Conservation (phyloP, 805 yeast species). For the Yamadazyma olivae region DNA sequence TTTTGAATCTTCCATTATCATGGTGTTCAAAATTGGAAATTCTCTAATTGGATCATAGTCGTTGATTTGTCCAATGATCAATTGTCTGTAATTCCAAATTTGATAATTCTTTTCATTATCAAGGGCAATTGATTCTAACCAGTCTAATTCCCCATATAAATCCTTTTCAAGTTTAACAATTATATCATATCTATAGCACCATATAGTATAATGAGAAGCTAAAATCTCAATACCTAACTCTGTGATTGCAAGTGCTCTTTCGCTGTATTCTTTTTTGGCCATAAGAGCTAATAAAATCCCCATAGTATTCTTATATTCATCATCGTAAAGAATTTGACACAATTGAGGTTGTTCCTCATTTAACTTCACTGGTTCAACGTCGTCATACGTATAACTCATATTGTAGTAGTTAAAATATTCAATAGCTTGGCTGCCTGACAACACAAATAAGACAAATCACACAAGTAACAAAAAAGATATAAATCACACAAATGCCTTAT, state of each 20-base stretch:
- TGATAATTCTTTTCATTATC: constrained; percentile 89
- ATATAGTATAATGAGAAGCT: constrained; percentile 90
- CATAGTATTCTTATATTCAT: constrained; percentile 63
- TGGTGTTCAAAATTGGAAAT: constrained; percentile 57
- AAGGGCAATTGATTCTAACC: constrained; percentile 76
- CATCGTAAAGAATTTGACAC: constrained; percentile 68
- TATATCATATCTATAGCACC: constrained; percentile 69
- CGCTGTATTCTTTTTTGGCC: constrained; percentile 57
- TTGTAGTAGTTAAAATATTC: too few species aligned
- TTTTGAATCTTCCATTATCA: constrained; percentile 78
- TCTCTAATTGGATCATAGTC: constrained; percentile 47
- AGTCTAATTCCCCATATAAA: constrained; percentile 58
- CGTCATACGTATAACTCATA: constrained; percentile 31
- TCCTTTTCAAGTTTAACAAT: constrained; percentile 36
- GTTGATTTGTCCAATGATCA: constrained; percentile 43
- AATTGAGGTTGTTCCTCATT: constrained; percentile 45
- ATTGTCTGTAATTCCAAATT: constrained; percentile 92
- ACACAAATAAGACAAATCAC: too few species aligned
- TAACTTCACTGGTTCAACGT: constrained; percentile 41
- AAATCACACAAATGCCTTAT: too few species aligned
- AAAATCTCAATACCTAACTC: constrained; percentile 58
- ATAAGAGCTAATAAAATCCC: constrained; percentile 61
- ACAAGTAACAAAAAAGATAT: too few species aligned
- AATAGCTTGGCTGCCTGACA: neutral
- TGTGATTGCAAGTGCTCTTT: constrained; percentile 69